Percentiles rank a stretch among this genome's conserved stretches.
phyloP scores from a whole-genome alignment of 179 eudicot genomes.

The Beta lomatogona region DNA sequence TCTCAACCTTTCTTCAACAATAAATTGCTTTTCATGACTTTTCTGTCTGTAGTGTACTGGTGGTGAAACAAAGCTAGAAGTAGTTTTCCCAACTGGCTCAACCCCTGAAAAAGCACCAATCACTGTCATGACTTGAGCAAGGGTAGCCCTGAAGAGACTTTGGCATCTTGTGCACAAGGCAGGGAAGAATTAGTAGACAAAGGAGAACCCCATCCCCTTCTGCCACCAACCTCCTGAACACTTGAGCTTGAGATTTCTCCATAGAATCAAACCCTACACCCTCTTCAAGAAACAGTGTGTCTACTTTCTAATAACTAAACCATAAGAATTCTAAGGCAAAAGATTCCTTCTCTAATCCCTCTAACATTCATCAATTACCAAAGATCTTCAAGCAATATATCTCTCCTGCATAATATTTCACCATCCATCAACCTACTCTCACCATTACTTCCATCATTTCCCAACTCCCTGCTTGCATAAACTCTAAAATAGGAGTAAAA shows the following conservation, averaged over 20 bases:
- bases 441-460: too few relatives aligned
- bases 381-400: too few relatives aligned
- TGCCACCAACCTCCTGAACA: background rate
- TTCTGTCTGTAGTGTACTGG: background rate
- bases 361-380: too few relatives aligned
- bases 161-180: background rate
- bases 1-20: background rate
- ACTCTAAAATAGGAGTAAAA: too few relatives aligned
- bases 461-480: too few relatives aligned
- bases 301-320: background rate
- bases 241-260: background rate
- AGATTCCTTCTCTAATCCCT: too few relatives aligned
- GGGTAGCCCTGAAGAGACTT: background rate
- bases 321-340: background rate
- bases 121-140: background rate
- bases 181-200: background rate
- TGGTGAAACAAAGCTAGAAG: background rate
- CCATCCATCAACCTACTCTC: too few relatives aligned
- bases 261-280: too few relatives aligned
- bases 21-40: background rate
- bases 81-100: background rate
- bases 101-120: background rate
- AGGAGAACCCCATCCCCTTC: background rate
- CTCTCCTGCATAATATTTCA: too few relatives aligned
- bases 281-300: too few relatives aligned